Percentiles rank a stretch among this genome's conserved stretches.
These are phyloP conservation scores for Zancudomyces culisetae DNA, from an alignment of 371 early-diverging fungal species.

Conservation along the genomic window DNA sequence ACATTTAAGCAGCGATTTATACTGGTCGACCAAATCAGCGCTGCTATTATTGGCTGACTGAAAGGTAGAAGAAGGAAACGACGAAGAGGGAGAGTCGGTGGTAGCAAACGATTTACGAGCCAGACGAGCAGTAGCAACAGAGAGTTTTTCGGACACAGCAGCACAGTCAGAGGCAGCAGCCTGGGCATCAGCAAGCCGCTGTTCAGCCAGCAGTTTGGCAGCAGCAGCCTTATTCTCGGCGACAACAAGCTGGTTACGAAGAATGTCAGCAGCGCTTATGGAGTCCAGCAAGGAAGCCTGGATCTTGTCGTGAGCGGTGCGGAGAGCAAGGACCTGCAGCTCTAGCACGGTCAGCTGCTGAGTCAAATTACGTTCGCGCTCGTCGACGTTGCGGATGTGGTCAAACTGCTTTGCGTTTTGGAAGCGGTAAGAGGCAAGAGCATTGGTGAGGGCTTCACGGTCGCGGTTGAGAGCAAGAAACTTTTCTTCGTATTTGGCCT, in stretches of 20 bases:
- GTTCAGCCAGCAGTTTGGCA: slow-evolving; percentile 27
- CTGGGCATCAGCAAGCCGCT: slow-evolving; percentile 29
- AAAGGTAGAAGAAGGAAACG: slow-evolving; percentile 4
- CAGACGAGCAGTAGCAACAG: slow-evolving; percentile 28
- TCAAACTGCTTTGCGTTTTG: slow-evolving; percentile 70
- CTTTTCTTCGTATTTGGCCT: slow-evolving; percentile 50
- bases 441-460: slow-evolving; percentile 38
- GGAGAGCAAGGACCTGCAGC: slow-evolving; percentile 15
- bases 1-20: slow-evolving; percentile 67
- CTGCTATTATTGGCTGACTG: slow-evolving; percentile 20
- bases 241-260: slow-evolving; percentile 13
- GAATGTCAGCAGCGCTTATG: slow-evolving; percentile 9
- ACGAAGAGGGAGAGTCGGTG: slow-evolving; percentile 10
- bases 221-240: slow-evolving; percentile 17
- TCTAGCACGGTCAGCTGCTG: slow-evolving; percentile 32
- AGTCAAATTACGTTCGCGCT: slow-evolving; percentile 42
- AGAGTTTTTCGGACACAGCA: slow-evolving; percentile 26
- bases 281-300: slow-evolving; percentile 12
- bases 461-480: slow-evolving; percentile 44
- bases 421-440: slow-evolving; percentile 40
- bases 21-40: slow-evolving; percentile 22
- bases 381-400: slow-evolving; percentile 52
- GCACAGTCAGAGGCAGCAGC: slow-evolving; percentile 33
- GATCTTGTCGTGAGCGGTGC: slow-evolving; percentile 13
- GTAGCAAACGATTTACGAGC: slow-evolving; percentile 34